Evolutionary conservation across 2,329 filamentous ascomycete genomes (phyloP), one percentile per base, ranked within the genome.

Genomic region (Fusarium fujikuroi): DNA sequence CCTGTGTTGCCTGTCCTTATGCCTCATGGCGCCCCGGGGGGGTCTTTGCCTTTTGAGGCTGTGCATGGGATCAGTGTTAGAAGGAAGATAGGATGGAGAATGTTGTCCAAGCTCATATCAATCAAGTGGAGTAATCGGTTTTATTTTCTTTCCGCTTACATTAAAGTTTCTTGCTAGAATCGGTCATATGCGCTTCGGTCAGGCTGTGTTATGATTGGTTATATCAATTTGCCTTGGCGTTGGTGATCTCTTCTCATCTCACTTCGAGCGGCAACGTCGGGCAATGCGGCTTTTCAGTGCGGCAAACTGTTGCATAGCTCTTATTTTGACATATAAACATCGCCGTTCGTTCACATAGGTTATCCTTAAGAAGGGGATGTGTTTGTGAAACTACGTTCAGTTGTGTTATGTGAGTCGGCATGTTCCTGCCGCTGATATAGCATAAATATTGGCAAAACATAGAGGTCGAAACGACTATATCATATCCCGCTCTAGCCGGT

Each of bases 21-120:
- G 23, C n/a, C 40, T 50, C 28, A 36, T 60, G 40, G 56, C 60
- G 63, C 52, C 62, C n/a, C 18, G 30, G 16, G 23, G 30, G 19
- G 46, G 52, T 37, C 52, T 53, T 43, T 59, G 25, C 36, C 46
- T 43, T 36, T 52, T 44, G 60, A 42, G 66, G 66, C 63, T 68
- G 56, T 68, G 65, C 61, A n/a, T 37, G n/a, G n/a, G 57, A 52
- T 63, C 46, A 63, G 40, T 58, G 44, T 60, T 50, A 25, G 32
- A 63, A 32, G 25, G 21, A 60, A 63, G 66, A 53, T 43, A 44
- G 43, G 44, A 70, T 56, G 52, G 59, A 58, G 23, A 32, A 65
- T 59, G 42, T 37, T 28, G 30, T 39, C 42, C 50, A 42, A 39
- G 60, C 36, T 52, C 43, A 57, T 37, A 28, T 57, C 40, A 52